Conservation (phyloP, 2,329 filamentous ascomycete genomes). For the Monilinia polystroma region DNA sequence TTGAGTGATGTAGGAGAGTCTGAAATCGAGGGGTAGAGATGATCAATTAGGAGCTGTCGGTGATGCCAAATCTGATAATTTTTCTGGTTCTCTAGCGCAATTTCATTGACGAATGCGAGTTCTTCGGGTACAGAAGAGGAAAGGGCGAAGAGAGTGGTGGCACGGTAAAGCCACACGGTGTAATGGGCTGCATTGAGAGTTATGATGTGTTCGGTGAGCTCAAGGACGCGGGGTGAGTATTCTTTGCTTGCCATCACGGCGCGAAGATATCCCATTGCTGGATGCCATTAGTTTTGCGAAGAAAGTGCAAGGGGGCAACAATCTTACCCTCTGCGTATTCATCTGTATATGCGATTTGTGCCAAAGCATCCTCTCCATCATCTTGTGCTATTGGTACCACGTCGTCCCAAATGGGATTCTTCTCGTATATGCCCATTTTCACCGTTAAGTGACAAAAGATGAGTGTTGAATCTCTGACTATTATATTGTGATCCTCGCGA, state of each 20-base stretch:
- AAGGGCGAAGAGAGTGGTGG: conserved; percentile 70
- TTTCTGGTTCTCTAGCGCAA: conserved; percentile 82
- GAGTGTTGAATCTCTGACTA: neutral
- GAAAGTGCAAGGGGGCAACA: conserved; percentile 2
- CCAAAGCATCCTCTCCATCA: conserved; percentile 80
- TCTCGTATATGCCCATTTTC: conserved; percentile 37
- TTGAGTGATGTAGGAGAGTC: conserved; percentile 55
- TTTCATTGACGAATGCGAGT: conserved; percentile 79
- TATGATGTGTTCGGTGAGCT: conserved; percentile 86
- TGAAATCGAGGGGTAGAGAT: conserved; percentile 59
- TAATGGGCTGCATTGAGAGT: conserved; percentile 94
- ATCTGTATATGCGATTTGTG: conserved; percentile 86
- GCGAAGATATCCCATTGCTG: conserved; percentile 86
- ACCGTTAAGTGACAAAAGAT: neutral
- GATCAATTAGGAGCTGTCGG: conserved; percentile 63
- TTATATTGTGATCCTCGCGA: neutral
- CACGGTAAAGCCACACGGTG: conserved; percentile 96
- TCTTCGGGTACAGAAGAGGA: conserved; percentile 48
- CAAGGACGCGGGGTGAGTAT: conserved; percentile 72
- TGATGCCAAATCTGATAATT: conserved; percentile 98
- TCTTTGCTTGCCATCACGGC: conserved; percentile 91
- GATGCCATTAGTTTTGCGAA: conserved; percentile 10
- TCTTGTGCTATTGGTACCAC: conserved; percentile 78
- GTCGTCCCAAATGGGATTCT: conserved; percentile 78
- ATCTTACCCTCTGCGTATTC: conserved; percentile 75